phyloP scores from a whole-genome alignment of 2,329 filamentous ascomycete genomes.

The Phoma sp. region DNA sequence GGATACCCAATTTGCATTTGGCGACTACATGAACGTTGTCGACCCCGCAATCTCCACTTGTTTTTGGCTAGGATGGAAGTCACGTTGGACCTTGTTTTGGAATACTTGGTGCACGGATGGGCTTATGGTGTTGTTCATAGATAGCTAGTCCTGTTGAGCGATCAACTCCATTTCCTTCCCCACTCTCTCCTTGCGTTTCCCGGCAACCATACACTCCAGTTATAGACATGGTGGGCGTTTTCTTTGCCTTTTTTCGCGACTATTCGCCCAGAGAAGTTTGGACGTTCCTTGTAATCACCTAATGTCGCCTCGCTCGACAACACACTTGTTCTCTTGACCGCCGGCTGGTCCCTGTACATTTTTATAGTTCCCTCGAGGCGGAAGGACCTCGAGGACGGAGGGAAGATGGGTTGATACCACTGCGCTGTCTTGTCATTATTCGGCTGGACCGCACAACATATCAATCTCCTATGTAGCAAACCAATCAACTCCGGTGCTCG shows the following conservation, averaged over 20 bases:
- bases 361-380: constrained; percentile 1
- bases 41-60: constrained; percentile 21
- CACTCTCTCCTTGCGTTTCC: constrained; percentile 22
- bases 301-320: constrained; percentile 13
- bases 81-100: constrained; percentile 13
- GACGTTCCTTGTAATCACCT: constrained; percentile 21
- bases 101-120: constrained; percentile 11
- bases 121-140: constrained; percentile 15
- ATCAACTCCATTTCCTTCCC: constrained; percentile 21
- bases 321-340: constrained; percentile 7
- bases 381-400: neutral
- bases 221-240: constrained; percentile 14
- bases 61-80: constrained; percentile 26
- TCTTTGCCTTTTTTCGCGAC: constrained; percentile 1
- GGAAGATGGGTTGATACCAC: constrained; percentile 10
- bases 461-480: constrained; percentile 17
- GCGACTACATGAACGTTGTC: constrained; percentile 31
- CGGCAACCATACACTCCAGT: constrained; percentile 9
- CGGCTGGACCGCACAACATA: constrained; percentile 15
- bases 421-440: constrained; percentile 10
- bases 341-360: constrained; percentile 18
- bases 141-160: constrained; percentile 24
- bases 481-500: constrained; percentile 9
- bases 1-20: constrained; percentile 49
- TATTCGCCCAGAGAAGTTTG: constrained; percentile 13